Conservation (phyloP, 129 eudicot species). For the Kitagawia praeruptora region DNA sequence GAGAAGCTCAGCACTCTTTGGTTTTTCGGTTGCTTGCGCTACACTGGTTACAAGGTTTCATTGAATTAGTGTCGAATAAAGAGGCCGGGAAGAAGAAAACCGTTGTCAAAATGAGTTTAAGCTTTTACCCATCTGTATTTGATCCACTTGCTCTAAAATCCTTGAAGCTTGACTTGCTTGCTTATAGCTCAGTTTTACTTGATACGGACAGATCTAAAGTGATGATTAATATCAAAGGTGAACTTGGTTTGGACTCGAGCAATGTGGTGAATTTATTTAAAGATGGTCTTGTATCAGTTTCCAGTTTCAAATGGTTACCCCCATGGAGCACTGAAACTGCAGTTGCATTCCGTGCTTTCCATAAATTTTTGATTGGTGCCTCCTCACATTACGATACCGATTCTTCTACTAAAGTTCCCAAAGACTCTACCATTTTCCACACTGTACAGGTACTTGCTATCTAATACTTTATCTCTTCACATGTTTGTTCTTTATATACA, state of each 20-base stretch:
- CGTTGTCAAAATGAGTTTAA: constrained; percentile 34
- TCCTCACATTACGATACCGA: constrained; percentile 51
- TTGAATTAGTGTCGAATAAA: constrained; percentile 41
- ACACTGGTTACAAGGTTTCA: constrained; percentile 78
- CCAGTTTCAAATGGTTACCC: constrained; percentile 87
- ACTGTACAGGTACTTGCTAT: constrained; percentile 63
- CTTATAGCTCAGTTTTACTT: constrained; percentile 49
- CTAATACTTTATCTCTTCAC: neutral
- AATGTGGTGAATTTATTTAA: constrained; percentile 60
- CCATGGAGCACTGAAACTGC: constrained; percentile 92
- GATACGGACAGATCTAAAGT: constrained; percentile 35
- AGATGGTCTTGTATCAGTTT: constrained; percentile 74
- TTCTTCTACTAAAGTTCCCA: constrained; percentile 29
- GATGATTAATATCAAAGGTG: constrained; percentile 27
- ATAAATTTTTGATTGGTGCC: constrained; percentile 68
- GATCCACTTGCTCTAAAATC: constrained; percentile 85
- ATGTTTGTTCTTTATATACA: neutral
- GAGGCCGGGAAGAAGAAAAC: constrained; percentile 35
- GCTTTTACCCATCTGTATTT: constrained; percentile 68
- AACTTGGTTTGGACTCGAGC: constrained; percentile 26
- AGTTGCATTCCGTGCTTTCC: constrained; percentile 77
- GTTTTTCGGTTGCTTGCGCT: constrained; percentile 73
- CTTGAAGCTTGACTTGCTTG: constrained; percentile 86
- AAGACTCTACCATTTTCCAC: constrained; percentile 58
- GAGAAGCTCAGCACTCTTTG: constrained; percentile 54